phyloP scores from a whole-genome alignment of 2,329 filamentous ascomycete species.

The Diaporthe amygdali region DNA sequence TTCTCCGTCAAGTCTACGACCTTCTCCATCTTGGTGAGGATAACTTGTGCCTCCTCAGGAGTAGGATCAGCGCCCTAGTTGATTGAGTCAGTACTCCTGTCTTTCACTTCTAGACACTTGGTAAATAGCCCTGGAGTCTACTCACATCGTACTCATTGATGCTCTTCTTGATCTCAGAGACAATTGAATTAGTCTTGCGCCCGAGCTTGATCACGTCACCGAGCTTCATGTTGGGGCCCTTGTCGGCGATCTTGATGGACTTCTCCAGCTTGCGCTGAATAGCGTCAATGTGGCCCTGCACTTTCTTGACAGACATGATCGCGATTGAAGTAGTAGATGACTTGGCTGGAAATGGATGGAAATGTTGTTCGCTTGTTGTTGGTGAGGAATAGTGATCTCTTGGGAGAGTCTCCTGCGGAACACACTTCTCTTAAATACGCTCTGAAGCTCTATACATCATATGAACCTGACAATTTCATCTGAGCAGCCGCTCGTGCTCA shows the following conservation, averaged over 20 bases:
- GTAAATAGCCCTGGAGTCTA: background rate
- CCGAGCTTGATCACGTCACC: conserved; percentile 34
- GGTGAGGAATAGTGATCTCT: background rate
- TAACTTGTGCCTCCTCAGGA: conserved; percentile 29
- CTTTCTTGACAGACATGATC: conserved; percentile 28
- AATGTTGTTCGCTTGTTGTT: background rate
- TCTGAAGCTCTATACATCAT: background rate
- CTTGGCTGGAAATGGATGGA: background rate
- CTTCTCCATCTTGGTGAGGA: conserved; percentile 30
- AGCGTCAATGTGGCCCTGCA: conserved; percentile 30
- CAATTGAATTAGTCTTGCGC: conserved; percentile 34
- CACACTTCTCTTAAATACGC: background rate
- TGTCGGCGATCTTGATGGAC: conserved; percentile 32
- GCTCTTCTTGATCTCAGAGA: conserved; percentile 33
- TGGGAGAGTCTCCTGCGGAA: background rate
- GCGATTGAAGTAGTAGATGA: background rate
- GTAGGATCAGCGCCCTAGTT: conserved; percentile 26
- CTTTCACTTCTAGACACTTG: background rate
- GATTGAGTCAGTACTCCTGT: background rate
- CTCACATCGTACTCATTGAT: conserved; percentile 33
- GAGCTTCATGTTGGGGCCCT: conserved; percentile 30
- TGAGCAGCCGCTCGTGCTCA: background rate
- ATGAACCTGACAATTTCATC: background rate
- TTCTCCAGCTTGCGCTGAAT: conserved; percentile 34
- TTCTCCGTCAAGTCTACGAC: conserved; percentile 32